Percentiles rank a stretch among this genome's conserved stretches.
phyloP scores from a whole-genome alignment of 1,139 yeast species.

The Yamadazyma triangularis region DNA sequence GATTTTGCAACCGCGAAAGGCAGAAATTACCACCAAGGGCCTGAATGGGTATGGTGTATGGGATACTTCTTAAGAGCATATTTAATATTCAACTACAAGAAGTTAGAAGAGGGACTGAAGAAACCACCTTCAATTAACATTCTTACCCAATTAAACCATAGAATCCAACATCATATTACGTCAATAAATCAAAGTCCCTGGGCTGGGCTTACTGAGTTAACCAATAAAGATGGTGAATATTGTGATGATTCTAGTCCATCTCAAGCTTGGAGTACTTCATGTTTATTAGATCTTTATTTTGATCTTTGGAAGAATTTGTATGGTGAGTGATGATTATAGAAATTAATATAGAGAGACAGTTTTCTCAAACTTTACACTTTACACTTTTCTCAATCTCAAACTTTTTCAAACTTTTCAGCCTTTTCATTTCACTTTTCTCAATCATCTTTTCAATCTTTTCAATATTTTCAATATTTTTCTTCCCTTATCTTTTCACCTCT shows the following conservation, averaged over 20 bases:
- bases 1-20: slow-evolving; percentile 96
- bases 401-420: no score
- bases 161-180: slow-evolving; percentile 59
- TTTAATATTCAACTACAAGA: slow-evolving; percentile 46
- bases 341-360: no score
- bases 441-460: no score
- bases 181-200: slow-evolving; percentile 77
- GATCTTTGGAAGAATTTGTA: slow-evolving; percentile 44
- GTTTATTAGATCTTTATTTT: slow-evolving; percentile 73
- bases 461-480: no score
- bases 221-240: slow-evolving; percentile 78
- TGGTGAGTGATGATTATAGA: no score
- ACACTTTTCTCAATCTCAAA: no score
- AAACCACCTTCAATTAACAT: slow-evolving; percentile 26
- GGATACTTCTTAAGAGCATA: slow-evolving; percentile 87
- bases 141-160: slow-evolving; percentile 39
- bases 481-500: no score
- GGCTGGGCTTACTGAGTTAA: slow-evolving; percentile 92
- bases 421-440: no score
- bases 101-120: slow-evolving; percentile 21
- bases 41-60: slow-evolving; percentile 94
- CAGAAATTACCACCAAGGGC: slow-evolving; percentile 96
- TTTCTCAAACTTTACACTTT: no score
- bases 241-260: slow-evolving; percentile 91
- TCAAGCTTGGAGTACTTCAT: slow-evolving; percentile 94